A percentile compares a stretch with the other conserved stretches of the same genome.
Conservation (phyloP, 108 stramenopile genomes). For the Craspedostauros australis region DNA sequence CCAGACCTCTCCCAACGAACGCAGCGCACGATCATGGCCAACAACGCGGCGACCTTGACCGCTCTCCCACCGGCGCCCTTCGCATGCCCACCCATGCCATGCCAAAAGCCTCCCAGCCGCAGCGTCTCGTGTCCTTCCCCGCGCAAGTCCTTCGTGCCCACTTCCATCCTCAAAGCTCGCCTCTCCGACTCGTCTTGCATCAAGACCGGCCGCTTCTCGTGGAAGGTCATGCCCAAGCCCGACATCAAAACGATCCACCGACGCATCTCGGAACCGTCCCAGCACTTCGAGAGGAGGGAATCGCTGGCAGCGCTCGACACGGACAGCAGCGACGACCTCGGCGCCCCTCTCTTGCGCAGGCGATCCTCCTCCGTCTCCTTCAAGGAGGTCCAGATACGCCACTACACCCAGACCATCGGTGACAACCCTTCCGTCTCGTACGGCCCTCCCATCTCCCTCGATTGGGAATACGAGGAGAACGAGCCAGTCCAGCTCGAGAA, state of each 20-base stretch:
- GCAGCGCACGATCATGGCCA: too few relatives aligned
- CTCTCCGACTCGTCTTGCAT: background rate
- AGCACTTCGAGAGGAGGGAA: background rate
- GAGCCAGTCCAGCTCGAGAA: constrained; percentile 30
- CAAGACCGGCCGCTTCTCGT: constrained; percentile 1
- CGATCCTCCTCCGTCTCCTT: too few relatives aligned
- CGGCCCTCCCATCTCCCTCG: constrained; percentile 55
- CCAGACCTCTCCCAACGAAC: too few relatives aligned
- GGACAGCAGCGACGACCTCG: background rate
- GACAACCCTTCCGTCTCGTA: constrained; percentile 52
- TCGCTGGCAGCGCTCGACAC: background rate
- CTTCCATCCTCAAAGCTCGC: constrained; percentile 7
- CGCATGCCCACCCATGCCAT: too few relatives aligned
- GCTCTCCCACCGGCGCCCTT: too few relatives aligned
- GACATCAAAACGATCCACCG: constrained; percentile 5
- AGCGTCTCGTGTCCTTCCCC: too few relatives aligned
- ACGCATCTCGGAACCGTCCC: background rate
- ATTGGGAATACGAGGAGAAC: constrained; percentile 56
- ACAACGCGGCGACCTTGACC: too few relatives aligned
- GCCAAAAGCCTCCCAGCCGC: too few relatives aligned
- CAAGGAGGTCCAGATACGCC: constrained; percentile 30
- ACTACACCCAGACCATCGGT: constrained; percentile 50
- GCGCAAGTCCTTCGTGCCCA: too few relatives aligned
- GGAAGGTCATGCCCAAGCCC: constrained; percentile 20
- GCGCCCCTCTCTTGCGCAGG: background rate